Conservation (phyloP, 2,329 filamentous ascomycete species). For the Penicillium sp. region DNA sequence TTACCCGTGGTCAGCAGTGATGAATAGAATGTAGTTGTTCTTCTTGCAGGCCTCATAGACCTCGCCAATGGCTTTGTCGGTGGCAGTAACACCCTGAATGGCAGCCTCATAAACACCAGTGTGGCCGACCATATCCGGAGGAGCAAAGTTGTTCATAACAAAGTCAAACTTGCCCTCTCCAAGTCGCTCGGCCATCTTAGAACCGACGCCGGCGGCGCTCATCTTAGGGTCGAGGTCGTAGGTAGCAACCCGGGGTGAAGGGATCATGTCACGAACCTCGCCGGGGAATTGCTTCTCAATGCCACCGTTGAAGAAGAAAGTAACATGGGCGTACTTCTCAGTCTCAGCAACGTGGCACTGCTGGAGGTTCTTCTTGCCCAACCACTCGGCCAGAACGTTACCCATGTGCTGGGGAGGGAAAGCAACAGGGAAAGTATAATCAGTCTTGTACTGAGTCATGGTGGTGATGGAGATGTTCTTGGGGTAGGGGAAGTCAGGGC, state of each 20-base stretch:
- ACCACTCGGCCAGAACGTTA: slow-evolving; percentile 96
- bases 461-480: slow-evolving; percentile 84
- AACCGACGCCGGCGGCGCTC: slow-evolving; percentile 85
- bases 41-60: slow-evolving; percentile 94
- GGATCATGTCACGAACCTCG: slow-evolving; percentile 89
- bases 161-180: slow-evolving; percentile 85
- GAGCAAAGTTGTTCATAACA: slow-evolving; percentile 99
- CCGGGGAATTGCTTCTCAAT: slow-evolving; percentile 94
- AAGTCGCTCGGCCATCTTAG: slow-evolving; percentile 86
- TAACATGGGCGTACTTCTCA: slow-evolving; percentile 99
- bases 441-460: slow-evolving; percentile 98
- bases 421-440: slow-evolving; percentile 87
- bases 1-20: slow-evolving; percentile 90
- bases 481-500: slow-evolving; percentile 88
- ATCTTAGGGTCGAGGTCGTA: slow-evolving; percentile 96
- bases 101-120: slow-evolving; percentile 96
- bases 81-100: slow-evolving; percentile 76
- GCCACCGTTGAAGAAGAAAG: slow-evolving; percentile 99
- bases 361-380: slow-evolving; percentile 81
- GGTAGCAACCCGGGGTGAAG: slow-evolving; percentile 90
- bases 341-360: slow-evolving; percentile 98
- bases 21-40: slow-evolving; percentile 87
- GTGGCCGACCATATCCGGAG: slow-evolving; percentile 98
- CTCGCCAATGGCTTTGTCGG: slow-evolving; percentile 88
- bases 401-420: slow-evolving; percentile 95